Conservation (phyloP, 2,329 filamentous ascomycete genomes). For the Fonsecaea nubica region DNA sequence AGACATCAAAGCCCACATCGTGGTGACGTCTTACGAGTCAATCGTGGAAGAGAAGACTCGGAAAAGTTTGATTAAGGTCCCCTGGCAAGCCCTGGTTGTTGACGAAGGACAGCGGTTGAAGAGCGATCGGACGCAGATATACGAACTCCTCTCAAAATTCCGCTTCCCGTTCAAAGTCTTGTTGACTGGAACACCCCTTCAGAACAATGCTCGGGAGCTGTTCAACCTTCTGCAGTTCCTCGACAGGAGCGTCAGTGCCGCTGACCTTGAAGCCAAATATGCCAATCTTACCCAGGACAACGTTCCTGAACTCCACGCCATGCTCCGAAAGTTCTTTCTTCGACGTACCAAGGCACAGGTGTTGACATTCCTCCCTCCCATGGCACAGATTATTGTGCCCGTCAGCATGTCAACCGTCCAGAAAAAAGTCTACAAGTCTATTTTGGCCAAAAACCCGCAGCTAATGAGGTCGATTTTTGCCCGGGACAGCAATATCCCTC, state of each 20-base stretch:
- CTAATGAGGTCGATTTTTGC: conserved; percentile 84
- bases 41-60: conserved; percentile 75
- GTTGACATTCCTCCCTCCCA: conserved; percentile 86
- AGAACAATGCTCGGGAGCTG: conserved; percentile 85
- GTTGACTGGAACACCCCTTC: conserved; percentile 83
- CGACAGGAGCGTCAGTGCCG: conserved; percentile 73
- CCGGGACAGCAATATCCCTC: conserved; percentile 62
- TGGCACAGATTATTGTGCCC: conserved; percentile 93
- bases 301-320: conserved; percentile 77
- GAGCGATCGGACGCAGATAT: conserved; percentile 85
- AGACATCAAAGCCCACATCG: conserved; percentile 83
- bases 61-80: conserved; percentile 70
- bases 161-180: conserved; percentile 83
- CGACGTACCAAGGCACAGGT: conserved; percentile 89
- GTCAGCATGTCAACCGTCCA: conserved; percentile 95
- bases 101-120: conserved; percentile 96
- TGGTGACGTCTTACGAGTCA: conserved; percentile 94
- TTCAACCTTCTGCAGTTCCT: conserved; percentile 98
- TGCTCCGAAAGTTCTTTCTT: conserved; percentile 76
- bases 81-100: conserved; percentile 87
- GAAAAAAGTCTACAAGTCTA: conserved; percentile 92
- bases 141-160: conserved; percentile 73
- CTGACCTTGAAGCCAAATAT: conserved; percentile 75
- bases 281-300: conserved; percentile 81
- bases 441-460: conserved; percentile 86